Conservation (phyloP, 2,329 filamentous ascomycete genomes). For the Fusarium euwallaceae region DNA sequence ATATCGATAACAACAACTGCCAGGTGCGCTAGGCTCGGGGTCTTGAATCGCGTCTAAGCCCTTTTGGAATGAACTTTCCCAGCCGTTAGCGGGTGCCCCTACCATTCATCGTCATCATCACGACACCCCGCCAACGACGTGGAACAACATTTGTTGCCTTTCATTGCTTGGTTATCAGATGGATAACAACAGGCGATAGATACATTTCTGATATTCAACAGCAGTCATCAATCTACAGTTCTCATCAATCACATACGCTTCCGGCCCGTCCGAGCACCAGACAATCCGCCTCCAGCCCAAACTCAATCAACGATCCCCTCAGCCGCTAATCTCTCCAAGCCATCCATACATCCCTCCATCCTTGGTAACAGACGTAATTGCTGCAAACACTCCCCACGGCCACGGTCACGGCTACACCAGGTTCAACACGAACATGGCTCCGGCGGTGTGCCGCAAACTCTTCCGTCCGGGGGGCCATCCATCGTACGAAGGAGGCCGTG, state of each 20-base stretch:
- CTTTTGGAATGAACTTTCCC: constrained; percentile 6
- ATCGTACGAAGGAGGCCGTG: constrained; percentile 39
- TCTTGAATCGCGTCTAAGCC: constrained; percentile 19
- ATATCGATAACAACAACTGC: constrained; percentile 32
- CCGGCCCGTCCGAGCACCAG: constrained; percentile 24
- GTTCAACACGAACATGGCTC: constrained; percentile 33
- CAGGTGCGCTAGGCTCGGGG: neutral
- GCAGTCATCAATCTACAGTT: neutral
- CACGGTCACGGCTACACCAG: constrained; percentile 34
- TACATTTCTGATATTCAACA: neutral
- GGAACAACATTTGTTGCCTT: constrained; percentile 1
- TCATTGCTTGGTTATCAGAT: neutral
- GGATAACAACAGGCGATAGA: neutral
- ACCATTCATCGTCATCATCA: constrained; percentile 11
- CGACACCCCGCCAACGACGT: constrained; percentile 15
- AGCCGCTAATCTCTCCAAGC: constrained; percentile 30
- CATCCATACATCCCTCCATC: neutral
- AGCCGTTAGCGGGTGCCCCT: neutral
- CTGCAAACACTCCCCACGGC: constrained; percentile 44
- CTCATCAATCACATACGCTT: neutral
- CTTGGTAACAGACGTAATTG: constrained; percentile 8
- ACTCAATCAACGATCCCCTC: constrained; percentile 9
- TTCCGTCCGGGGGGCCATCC: constrained; percentile 25
- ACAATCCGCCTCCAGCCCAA: neutral
- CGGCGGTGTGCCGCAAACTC: constrained; percentile 43